Evolutionary conservation across 2,329 filamentous ascomycete species (phyloP), one percentile per base, ranked within the genome.

Genomic region (Fusarium chaquense): DNA sequence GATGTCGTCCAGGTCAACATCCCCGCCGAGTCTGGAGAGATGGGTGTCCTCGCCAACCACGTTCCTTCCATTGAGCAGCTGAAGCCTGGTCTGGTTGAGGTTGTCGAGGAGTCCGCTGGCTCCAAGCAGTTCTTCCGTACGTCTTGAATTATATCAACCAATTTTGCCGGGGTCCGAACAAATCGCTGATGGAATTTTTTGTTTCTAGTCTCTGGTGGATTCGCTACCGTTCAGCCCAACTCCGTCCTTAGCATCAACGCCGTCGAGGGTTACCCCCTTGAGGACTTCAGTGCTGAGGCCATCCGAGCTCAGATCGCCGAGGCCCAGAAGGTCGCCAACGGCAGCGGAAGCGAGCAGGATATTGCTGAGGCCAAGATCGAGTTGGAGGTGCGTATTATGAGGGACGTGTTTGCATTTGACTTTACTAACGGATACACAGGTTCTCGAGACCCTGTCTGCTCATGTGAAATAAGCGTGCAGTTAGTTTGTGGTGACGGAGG

Each of bases 11-110:
- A 99, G 87, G 96, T 99, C 87, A 99, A 99, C 89, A 91, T 99
- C 79, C 92, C 96, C 81, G 96, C 96, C 79, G 96, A 97, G 83
- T 97, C 94, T 70, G 96, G 96, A 82, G 96, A 98, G 78, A 99
- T 99, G 96, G 96, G 96, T 92, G 91, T 99, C 78, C 92, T 99
- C 80, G 96, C 96, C 82, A 97, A 96, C 88, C 96, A 99, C 89
- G 96, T 99, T 78, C 94, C 96, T 73, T 94, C 94, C 69, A 98
- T 99, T 80, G 96, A 99, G 88, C 96, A 99, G 88, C 88, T 99
- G 83, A 97, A 97, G 89, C 94, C 96, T 67, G 96, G 96, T 79
- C 85, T 98, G 75, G 88, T 99, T 75, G 95, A 98, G 87, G 88
- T 99, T 79, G 89, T 98, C 75, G 95, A 98, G 87, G 96, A 99